phyloP scores from a whole-genome alignment of 2,329 filamentous ascomycete genomes.

The Aspergillus quadricinctus region DNA sequence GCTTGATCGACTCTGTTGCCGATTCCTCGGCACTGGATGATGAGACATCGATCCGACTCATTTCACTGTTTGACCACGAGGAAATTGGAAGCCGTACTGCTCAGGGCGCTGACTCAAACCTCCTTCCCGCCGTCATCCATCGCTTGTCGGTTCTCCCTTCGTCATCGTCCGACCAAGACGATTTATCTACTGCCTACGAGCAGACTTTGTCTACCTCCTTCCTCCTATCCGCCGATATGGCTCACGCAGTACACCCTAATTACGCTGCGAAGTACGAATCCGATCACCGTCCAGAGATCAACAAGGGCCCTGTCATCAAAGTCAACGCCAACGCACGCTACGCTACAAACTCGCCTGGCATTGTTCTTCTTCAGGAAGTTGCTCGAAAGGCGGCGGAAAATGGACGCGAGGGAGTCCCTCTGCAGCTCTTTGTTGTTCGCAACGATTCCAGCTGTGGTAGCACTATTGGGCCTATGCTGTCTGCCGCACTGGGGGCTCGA shows the following conservation, averaged over 20 bases:
- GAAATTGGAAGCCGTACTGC: constrained; percentile 91
- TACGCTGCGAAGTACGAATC: constrained; percentile 88
- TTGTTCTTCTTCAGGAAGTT: constrained; percentile 85
- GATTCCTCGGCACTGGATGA: constrained; percentile 62
- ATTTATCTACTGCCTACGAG: constrained; percentile 78
- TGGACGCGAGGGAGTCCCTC: constrained; percentile 66
- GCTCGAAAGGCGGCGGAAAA: constrained; percentile 57
- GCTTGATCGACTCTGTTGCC: constrained; percentile 73
- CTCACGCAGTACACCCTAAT: constrained; percentile 93
- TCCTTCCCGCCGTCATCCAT: constrained; percentile 80
- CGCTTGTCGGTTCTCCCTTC: constrained; percentile 77
- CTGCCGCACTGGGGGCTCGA: constrained; percentile 76
- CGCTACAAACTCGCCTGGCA: constrained; percentile 92
- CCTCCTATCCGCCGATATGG: constrained; percentile 95
- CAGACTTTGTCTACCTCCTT: constrained; percentile 89
- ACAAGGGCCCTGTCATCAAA: constrained; percentile 95
- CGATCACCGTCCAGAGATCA: constrained; percentile 89
- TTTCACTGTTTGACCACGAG: constrained; percentile 95
- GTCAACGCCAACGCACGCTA: constrained; percentile 97
- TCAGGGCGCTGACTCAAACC: constrained; percentile 89
- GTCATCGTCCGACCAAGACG: constrained; percentile 53
- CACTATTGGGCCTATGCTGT: constrained; percentile 96
- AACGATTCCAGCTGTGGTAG: constrained; percentile 94
- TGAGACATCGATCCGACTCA: constrained; percentile 80
- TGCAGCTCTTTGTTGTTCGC: constrained; percentile 92